phyloP scores from a whole-genome alignment of 768 basidiomycete genomes.

The Sistotremastrum suecicum region DNA sequence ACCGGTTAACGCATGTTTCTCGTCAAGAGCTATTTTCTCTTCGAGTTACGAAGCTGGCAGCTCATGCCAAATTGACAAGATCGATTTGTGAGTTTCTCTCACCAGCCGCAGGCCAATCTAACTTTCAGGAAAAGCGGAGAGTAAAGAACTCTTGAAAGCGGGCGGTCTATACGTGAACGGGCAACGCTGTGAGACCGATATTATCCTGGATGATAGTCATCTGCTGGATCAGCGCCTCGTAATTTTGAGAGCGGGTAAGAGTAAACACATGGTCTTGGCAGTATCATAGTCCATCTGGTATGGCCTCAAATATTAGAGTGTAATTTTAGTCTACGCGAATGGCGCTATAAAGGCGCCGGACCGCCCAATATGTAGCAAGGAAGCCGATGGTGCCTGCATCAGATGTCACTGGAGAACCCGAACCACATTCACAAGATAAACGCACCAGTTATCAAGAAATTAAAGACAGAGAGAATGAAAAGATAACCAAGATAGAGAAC shows the following conservation, averaged over 20 bases:
- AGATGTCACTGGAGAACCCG: not conserved
- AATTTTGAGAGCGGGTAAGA: slow-evolving; percentile 63
- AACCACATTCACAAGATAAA: not conserved
- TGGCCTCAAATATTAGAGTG: not conserved
- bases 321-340: slow-evolving; percentile 54
- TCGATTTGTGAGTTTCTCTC: slow-evolving; percentile 43
- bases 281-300: slow-evolving; percentile 11
- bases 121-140: slow-evolving; percentile 34
- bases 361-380: slow-evolving; percentile 83
- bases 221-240: slow-evolving; percentile 50
- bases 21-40: slow-evolving; percentile 36
- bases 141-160: slow-evolving; percentile 42
- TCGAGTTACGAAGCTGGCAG: slow-evolving; percentile 48
- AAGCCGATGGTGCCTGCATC: slow-evolving; percentile 81
- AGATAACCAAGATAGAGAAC: slow-evolving; percentile 87
- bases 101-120: not conserved
- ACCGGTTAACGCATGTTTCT: slow-evolving; percentile 48
- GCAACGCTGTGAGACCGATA: slow-evolving; percentile 26
- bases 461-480: slow-evolving; percentile 63
- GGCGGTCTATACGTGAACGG: slow-evolving; percentile 70
- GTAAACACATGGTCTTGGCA: slow-evolving; percentile 46
- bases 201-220: slow-evolving; percentile 24
- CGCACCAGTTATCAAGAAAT: slow-evolving; percentile 78
- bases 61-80: slow-evolving; percentile 37
- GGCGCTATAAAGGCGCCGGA: slow-evolving; percentile 66